Base-by-base conservation (phyloP, 208 protist species). In the Acanthamoeba lenticulata region DNA sequence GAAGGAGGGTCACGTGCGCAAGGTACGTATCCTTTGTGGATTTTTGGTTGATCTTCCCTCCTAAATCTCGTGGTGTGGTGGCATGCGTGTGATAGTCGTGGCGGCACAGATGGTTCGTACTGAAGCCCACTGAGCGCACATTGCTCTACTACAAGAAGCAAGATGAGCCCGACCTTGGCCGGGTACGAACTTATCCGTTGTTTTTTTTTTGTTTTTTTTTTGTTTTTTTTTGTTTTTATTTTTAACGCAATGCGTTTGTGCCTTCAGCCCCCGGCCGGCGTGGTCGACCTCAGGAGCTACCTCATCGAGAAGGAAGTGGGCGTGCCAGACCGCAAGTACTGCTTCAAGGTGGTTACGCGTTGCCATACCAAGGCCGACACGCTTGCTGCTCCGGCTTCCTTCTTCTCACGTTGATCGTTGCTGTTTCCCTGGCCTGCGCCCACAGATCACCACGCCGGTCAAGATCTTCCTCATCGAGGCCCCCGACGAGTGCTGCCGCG, bases 391-490 rank as follows among this genome's bases (percentile, higher is more conserved):
- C 55, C 13, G 55, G 24, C 21, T 62, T 21, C 17, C 21, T 27
- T 29, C 55, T 27, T 6, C 55, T 29, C 13, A 6, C 49, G 13
- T n/a, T n/a, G n/a, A n/a, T n/a, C n/a, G n/a, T n/a, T n/a, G n/a
- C n/a, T n/a, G n/a, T n/a, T n/a, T n/a, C n/a, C n/a, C n/a, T n/a
- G n/a, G n/a, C n/a, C 24, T 72, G 13, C 29, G 32, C 32, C 21
- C 1, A 38, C 40, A 81, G 69, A 24, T 81, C 21, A 81, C 69
- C 11, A 81, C 69, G 34, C 69, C 69, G 5, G 38, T 21, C 34
- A 81, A 81, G 69, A 81, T 81, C 13, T 81, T 81, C 69, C 69
- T 81, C 38, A 81, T 81, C 69, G 69, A 81, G 13, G 69, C 69
- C 1, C 69, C 69, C 38, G 69, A 81, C 27, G 69, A 81, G 69